Conservation (phyloP, 345 rosid genomes). For the Populus tremula region DNA sequence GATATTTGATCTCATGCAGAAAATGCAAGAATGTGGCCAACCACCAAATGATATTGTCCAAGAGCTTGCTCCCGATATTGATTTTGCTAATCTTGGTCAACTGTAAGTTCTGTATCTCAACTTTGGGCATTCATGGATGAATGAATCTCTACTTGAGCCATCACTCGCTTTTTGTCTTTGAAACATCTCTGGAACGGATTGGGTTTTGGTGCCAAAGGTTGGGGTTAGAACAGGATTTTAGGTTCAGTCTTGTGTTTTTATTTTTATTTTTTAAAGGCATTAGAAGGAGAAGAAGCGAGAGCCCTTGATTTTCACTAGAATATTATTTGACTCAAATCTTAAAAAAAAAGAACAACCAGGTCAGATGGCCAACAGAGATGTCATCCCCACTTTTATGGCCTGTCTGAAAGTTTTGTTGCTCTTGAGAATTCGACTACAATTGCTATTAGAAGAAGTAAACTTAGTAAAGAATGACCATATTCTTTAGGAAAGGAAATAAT, state of each 20-base stretch:
- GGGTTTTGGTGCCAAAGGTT: background rate
- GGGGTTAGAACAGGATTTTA: background rate
- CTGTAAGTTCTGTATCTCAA: constrained; percentile 51
- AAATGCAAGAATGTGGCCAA: constrained; percentile 99
- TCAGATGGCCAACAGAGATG: background rate
- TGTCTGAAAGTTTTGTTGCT: background rate
- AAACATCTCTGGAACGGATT: background rate
- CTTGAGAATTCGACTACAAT: background rate
- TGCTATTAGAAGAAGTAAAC: background rate
- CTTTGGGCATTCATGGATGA: background rate
- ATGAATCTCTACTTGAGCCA: background rate
- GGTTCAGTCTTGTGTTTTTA: background rate
- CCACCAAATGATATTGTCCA: constrained; percentile 92
- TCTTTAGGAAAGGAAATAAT: background rate
- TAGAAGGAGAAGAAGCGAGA: background rate
- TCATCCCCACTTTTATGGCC: background rate
- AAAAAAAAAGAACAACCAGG: background rate
- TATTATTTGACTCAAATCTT: background rate
- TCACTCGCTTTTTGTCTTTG: background rate
- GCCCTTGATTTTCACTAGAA: background rate
- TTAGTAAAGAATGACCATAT: background rate
- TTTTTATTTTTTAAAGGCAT: too few relatives aligned
- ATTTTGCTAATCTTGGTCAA: constrained; percentile 70
- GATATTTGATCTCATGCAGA: constrained; percentile 93
- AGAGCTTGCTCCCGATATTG: constrained; percentile 87